Evolutionary conservation across 2,329 filamentous ascomycete species (phyloP).

Genomic region (Penicillium sp.): DNA sequence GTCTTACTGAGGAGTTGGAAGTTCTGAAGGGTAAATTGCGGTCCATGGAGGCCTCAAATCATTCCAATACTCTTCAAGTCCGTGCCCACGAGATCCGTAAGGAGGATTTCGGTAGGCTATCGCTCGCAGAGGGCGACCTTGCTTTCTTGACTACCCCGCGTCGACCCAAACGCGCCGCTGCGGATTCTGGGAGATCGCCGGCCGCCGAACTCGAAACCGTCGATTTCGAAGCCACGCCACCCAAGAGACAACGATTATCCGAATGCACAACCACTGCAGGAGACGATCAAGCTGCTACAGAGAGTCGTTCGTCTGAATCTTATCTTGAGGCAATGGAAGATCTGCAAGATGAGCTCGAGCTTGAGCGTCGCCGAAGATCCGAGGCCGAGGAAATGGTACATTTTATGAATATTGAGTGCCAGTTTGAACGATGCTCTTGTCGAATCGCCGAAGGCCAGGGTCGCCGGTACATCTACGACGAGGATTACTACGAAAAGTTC

Average conservation of each 20-base stretch:
- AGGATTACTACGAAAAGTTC: constrained; percentile 32
- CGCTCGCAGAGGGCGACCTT: constrained; percentile 38
- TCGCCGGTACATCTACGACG: constrained; percentile 45
- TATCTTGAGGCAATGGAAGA: constrained; percentile 51
- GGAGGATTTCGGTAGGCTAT: constrained; percentile 32
- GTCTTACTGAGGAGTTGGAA: constrained; percentile 50
- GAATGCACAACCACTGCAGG: constrained; percentile 27
- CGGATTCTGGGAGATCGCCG: constrained; percentile 30
- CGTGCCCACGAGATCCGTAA: constrained; percentile 37
- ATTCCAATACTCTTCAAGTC: constrained; percentile 37
- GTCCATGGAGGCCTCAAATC: constrained; percentile 43
- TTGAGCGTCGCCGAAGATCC: constrained; percentile 55
- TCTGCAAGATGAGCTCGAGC: constrained; percentile 54
- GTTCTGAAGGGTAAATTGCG: constrained; percentile 47
- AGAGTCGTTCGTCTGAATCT: constrained; percentile 25
- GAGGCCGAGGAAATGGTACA: constrained; percentile 62
- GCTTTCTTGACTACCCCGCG: constrained; percentile 37
- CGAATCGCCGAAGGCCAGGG: constrained; percentile 49
- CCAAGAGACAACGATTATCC: constrained; percentile 39
- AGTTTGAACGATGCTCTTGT: constrained; percentile 54
- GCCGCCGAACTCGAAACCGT: constrained; percentile 11
- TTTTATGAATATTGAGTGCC: constrained; percentile 55
- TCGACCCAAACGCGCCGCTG: constrained; percentile 39
- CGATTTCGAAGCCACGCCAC: constrained; percentile 34
- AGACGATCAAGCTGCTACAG: constrained; percentile 31